phyloP scores from a whole-genome alignment of 148 eudicot species.

The Chenopodium formosanum region DNA sequence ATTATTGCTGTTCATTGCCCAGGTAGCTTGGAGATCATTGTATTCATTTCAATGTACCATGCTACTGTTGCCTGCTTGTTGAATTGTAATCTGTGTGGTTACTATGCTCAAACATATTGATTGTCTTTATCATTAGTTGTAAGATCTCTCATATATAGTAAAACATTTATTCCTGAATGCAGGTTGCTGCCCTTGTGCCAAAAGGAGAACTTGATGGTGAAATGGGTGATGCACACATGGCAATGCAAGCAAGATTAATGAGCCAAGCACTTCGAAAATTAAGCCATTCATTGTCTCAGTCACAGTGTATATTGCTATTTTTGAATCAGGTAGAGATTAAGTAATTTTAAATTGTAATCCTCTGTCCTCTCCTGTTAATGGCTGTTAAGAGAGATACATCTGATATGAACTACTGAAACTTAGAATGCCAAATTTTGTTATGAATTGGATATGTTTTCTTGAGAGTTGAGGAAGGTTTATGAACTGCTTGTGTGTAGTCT shows the following conservation, averaged over 20 bases:
- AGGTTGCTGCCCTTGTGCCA: slow-evolving; percentile 99
- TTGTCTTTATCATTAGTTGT: not conserved
- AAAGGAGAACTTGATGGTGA: slow-evolving; percentile 98
- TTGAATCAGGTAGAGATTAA: slow-evolving; percentile 69
- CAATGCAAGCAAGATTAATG: slow-evolving; percentile 99
- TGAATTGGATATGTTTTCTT: not conserved
- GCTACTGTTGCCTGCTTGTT: not conserved
- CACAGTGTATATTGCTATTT: slow-evolving; percentile 80
- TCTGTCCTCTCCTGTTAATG: not conserved
- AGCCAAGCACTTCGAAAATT: slow-evolving; percentile 98
- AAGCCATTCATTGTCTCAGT: slow-evolving; percentile 88
- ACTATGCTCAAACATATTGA: not conserved
- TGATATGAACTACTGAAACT: not conserved
- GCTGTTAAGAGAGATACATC: not conserved
- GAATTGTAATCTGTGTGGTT: not conserved
- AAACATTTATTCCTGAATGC: slow-evolving; percentile 4
- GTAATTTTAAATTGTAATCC: not conserved
- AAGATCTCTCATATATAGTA: not conserved
- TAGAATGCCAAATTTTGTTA: not conserved
- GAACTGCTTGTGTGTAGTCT: not conserved
- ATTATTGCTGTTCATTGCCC: not conserved
- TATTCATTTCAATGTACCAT: not conserved
- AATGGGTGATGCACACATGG: slow-evolving; percentile 99
- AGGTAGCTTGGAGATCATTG: not conserved
- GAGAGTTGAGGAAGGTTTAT: not conserved